Percentiles rank a stretch among this genome's conserved stretches.
phyloP scores from a whole-genome alignment of 2,329 filamentous ascomycete genomes.

The Xylaria sp. region DNA sequence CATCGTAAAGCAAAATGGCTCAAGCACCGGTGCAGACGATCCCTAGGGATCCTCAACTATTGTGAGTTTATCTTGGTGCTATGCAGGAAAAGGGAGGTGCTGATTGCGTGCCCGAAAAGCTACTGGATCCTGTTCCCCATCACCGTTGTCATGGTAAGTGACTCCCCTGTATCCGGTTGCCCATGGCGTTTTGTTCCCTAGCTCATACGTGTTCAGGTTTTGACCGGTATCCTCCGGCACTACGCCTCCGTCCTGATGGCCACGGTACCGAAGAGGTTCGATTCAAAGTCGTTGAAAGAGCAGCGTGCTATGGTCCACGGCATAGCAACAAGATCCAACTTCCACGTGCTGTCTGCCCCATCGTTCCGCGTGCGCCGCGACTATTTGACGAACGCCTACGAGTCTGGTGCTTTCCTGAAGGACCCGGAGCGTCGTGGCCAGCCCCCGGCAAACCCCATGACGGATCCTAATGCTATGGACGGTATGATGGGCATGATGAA shows the following conservation, averaged over 20 bases:
- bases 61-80: conserved; percentile 64
- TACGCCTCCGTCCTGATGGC: conserved; percentile 94
- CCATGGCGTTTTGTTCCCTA: neutral
- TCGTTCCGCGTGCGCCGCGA: conserved; percentile 83
- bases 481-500: conserved; percentile 99
- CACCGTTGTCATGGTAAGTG: conserved; percentile 85
- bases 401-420: conserved; percentile 87
- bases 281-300: conserved; percentile 79
- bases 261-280: conserved; percentile 80
- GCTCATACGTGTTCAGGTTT: conserved; percentile 59
- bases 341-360: conserved; percentile 75
- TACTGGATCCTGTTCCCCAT: conserved; percentile 99
- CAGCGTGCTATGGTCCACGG: conserved; percentile 84
- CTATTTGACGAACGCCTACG: conserved; percentile 78
- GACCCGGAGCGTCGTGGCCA: conserved; percentile 86
- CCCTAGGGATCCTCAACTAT: conserved; percentile 96
- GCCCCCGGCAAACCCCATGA: conserved; percentile 90
- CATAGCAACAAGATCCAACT: conserved; percentile 82
- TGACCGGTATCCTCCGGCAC: conserved; percentile 94
- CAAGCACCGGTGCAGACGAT: conserved; percentile 91
- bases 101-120: conserved; percentile 54
- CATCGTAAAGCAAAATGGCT: conserved; percentile 65
- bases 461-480: conserved; percentile 95
- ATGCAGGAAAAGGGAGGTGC: neutral
- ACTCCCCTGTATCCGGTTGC: conserved; percentile 11